phyloP scores from a whole-genome alignment of 2,329 filamentous ascomycete species.

The Fusarium pseudoanthophilum region DNA sequence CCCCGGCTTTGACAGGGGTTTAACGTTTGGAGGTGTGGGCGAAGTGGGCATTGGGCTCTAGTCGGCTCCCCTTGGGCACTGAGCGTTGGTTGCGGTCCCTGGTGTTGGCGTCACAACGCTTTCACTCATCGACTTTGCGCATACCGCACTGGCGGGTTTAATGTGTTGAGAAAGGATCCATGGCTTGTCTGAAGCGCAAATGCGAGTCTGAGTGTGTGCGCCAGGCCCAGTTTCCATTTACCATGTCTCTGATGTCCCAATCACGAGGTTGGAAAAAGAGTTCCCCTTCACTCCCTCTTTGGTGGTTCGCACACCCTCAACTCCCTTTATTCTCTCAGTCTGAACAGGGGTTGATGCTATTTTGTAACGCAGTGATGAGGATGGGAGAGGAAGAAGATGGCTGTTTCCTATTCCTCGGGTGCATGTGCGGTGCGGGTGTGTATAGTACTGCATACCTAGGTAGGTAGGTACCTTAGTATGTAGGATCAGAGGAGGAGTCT shows the following conservation, averaged over 20 bases:
- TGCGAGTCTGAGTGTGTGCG: slow-evolving; percentile 43
- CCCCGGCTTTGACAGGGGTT: slow-evolving; percentile 36
- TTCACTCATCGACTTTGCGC: slow-evolving; percentile 41
- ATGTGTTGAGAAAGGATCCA: slow-evolving; percentile 24
- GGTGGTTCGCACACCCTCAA: slow-evolving; percentile 22
- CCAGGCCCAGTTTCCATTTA: slow-evolving; percentile 42
- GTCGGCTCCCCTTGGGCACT: slow-evolving; percentile 38
- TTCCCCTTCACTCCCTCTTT: slow-evolving; percentile 27
- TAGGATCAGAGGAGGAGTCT: slow-evolving; percentile 3
- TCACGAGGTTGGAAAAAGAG: slow-evolving; percentile 22
- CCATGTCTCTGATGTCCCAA: slow-evolving; percentile 38
- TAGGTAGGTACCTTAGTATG: background rate
- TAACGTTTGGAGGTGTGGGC: slow-evolving; percentile 40
- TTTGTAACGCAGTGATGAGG: slow-evolving; percentile 18
- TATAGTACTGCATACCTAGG: background rate
- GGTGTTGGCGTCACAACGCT: slow-evolving; percentile 42
- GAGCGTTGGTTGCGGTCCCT: slow-evolving; percentile 34
- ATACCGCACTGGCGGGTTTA: slow-evolving; percentile 41
- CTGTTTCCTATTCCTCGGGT: slow-evolving; percentile 24
- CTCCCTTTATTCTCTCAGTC: slow-evolving; percentile 31
- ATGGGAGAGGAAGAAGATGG: slow-evolving; percentile 26
- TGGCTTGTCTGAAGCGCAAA: slow-evolving; percentile 29
- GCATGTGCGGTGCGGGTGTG: slow-evolving; percentile 5
- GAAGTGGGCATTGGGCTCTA: slow-evolving; percentile 44
- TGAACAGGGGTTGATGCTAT: slow-evolving; percentile 32